Evolutionary conservation across 2,329 filamentous ascomycete species (phyloP).

Genomic region (Periconia sp.): DNA sequence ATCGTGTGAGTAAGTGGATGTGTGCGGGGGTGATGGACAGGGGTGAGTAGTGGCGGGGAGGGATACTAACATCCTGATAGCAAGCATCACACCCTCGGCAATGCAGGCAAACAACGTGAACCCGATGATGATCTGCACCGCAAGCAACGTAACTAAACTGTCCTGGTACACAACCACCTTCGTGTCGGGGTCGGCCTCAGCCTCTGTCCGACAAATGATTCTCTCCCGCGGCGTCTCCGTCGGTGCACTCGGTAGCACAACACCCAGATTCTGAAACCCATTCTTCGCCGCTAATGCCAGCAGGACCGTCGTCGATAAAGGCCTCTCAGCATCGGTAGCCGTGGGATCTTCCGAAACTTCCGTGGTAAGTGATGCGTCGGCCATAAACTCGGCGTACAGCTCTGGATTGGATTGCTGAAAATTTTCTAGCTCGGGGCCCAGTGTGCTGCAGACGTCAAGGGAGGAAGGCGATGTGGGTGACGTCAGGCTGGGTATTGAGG

Average conservation of each 20-base stretch:
- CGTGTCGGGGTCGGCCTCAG: too few species aligned
- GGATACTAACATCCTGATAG: conserved; percentile 30
- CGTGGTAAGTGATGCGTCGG: conserved; percentile 1
- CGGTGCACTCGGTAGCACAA: conserved; percentile 7
- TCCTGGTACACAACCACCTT: conserved; percentile 25
- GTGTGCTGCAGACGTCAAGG: conserved; percentile 25
- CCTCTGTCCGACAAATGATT: conserved; percentile 30
- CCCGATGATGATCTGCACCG: conserved; percentile 32
- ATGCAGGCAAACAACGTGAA: conserved; percentile 34
- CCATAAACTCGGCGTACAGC: conserved; percentile 32
- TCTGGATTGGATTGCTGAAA: conserved; percentile 31
- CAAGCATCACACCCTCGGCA: conserved; percentile 30
- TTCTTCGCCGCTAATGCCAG: conserved; percentile 15
- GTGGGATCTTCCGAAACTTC: conserved; percentile 3
- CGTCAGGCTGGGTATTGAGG: conserved; percentile 25
- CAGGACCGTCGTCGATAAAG: conserved; percentile 27
- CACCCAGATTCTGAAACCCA: conserved; percentile 6
- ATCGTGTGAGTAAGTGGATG: too few species aligned
- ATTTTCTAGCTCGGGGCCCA: conserved; percentile 33
- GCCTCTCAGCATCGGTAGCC: conserved; percentile 14
- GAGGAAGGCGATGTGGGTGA: conserved; percentile 17
- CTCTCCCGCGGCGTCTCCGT: conserved; percentile 12
- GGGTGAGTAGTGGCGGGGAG: neutral
- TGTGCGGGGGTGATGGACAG: neutral
- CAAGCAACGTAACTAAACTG: conserved; percentile 30